Base-by-base conservation (phyloP, 257 asterid genomes). In the Vinca minor region DNA sequence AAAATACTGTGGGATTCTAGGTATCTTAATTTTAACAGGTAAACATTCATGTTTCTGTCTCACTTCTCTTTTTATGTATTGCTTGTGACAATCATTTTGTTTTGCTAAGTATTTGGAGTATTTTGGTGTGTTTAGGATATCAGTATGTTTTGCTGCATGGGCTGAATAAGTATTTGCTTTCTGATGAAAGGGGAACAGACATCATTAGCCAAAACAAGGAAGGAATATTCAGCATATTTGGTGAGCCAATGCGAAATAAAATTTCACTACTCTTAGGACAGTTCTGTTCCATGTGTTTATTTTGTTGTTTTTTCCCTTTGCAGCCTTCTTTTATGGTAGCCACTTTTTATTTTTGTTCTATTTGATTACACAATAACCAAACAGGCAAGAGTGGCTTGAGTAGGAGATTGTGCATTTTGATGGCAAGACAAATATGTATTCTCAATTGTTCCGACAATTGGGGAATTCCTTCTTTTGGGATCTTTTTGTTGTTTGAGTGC, bases 191-290 rank as follows among this genome's bases (percentile, higher is more conserved):
- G 79, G 89, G 78, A 72, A 41, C 77, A 5, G 81, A 81, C 76
- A 69, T 93, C 71, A 50, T 93, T 58, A 93, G 95, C 70, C 91
- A 77, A 73, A 93, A 93, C 82, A 93, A 93, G 83, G 98, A 93
- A 78, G 97, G 99, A 63, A 81, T 89, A 71, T 83, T 72, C 72
- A 89, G 96, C 83, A 85, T 93, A 74, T 82, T 89, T 12, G 99
- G 99, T 90, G 72, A 83, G 95, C 56, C 35, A 57, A 65, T 69
- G 11, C 64, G 65, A 59, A 73, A 55, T 56, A 8, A 44, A n/a
- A 44, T 18, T 15, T 31, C 62, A 31, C 17, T 44, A n/a, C n/a
- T n/a, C n/a, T n/a, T n/a, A n/a, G n/a, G n/a, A n/a, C n/a, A n/a
- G n/a, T n/a, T n/a, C n/a, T n/a, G n/a, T n/a, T n/a, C n/a, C n/a